These are phyloP conservation scores for Fusarium nodosum DNA, from an alignment of 2,329 filamentous ascomycete genomes.

Conservation along the genomic window DNA sequence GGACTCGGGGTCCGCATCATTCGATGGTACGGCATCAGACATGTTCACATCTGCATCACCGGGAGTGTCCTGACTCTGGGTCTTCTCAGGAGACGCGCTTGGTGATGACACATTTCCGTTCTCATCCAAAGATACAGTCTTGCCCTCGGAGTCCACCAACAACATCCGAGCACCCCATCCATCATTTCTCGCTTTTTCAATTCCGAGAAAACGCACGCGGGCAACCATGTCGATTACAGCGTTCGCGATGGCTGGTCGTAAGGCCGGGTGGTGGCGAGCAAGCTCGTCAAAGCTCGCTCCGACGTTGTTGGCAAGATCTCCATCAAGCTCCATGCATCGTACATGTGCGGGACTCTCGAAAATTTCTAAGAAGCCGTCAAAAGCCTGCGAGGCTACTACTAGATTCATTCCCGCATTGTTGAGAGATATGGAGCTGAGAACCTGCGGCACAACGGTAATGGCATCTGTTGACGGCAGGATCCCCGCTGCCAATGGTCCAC, in stretches of 20 bases:
- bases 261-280: conserved; percentile 88
- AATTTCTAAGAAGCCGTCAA: conserved; percentile 93
- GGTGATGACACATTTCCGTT: conserved; percentile 57
- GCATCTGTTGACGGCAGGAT: conserved; percentile 91
- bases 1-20: conserved; percentile 29
- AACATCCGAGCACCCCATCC: conserved; percentile 86
- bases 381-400: conserved; percentile 84
- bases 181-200: conserved; percentile 74
- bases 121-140: conserved; percentile 66
- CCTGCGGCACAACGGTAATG: conserved; percentile 86
- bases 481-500: conserved; percentile 70
- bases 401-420: conserved; percentile 89
- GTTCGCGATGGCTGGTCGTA: conserved; percentile 84
- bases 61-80: conserved; percentile 56
- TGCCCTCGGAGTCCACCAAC: conserved; percentile 69
- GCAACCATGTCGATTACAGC: conserved; percentile 92
- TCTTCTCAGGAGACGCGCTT: conserved; percentile 52
- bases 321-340: conserved; percentile 82
- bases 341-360: conserved; percentile 94
- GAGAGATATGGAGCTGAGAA: conserved; percentile 93
- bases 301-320: conserved; percentile 76
- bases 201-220: conserved; percentile 81
- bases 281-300: conserved; percentile 94
- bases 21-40: conserved; percentile 63
- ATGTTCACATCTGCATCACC: conserved; percentile 73